Percentiles rank a stretch among this genome's conserved stretches.
phyloP scores from a whole-genome alignment of 352 stramenopile genomes.

The Phytophthora rubi region DNA sequence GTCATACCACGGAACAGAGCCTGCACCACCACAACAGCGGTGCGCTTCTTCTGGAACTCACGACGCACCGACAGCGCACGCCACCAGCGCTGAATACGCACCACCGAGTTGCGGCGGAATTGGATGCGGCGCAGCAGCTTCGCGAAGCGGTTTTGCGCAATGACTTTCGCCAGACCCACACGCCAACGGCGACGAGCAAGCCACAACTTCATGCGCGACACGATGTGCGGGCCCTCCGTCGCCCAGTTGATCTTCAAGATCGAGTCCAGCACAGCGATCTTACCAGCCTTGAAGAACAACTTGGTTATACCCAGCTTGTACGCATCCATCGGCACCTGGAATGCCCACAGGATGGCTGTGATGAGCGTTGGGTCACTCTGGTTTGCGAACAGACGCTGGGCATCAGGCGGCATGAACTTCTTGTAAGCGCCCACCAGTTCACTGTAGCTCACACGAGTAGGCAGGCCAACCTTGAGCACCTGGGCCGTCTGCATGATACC shows the following conservation, averaged over 20 bases:
- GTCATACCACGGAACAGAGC: conserved; percentile 82
- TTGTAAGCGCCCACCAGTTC: conserved; percentile 89
- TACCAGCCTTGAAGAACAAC: conserved; percentile 93
- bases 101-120: conserved; percentile 56
- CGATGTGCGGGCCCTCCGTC: conserved; percentile 86
- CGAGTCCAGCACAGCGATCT: conserved; percentile 89
- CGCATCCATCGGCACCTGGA: conserved; percentile 84
- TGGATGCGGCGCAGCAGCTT: conserved; percentile 65
- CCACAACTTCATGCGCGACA: conserved; percentile 83
- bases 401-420: conserved; percentile 71
- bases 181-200: conserved; percentile 84
- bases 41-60: conserved; percentile 85
- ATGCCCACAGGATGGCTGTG: conserved; percentile 89
- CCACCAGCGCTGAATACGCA: conserved; percentile 88
- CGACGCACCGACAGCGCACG: conserved; percentile 73
- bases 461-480: conserved; percentile 90
- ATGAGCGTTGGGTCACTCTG: conserved; percentile 89
- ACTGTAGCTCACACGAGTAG: conserved; percentile 90
- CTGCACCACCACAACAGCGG: conserved; percentile 74
- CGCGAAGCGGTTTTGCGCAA: conserved; percentile 72
- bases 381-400: conserved; percentile 76
- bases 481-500: conserved; percentile 91
- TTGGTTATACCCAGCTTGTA: conserved; percentile 91
- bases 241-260: conserved; percentile 90
- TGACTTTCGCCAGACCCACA: conserved; percentile 82